phyloP scores from a whole-genome alignment of 371 early-diverging fungal species.

The Mucor lusitanicus region DNA sequence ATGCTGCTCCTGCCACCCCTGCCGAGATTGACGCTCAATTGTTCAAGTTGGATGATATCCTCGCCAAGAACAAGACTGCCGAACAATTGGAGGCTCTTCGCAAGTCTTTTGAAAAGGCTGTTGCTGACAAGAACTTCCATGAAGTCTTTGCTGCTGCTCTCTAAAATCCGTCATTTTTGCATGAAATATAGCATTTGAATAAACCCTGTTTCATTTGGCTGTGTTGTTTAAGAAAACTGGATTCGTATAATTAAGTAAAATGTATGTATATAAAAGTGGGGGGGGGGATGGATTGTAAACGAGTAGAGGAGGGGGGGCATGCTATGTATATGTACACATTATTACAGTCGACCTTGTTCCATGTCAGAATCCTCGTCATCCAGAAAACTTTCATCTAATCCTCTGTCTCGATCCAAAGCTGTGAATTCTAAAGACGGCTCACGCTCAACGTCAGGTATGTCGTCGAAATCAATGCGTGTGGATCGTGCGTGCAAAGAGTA shows the following conservation, averaged over 20 bases:
- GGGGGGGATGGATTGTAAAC: neutral
- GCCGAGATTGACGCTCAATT: constrained; percentile 65
- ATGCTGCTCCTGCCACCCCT: constrained; percentile 49
- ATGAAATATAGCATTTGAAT: neutral
- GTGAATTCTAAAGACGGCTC: constrained; percentile 45
- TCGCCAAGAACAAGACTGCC: constrained; percentile 67
- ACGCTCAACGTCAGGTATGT: constrained; percentile 30
- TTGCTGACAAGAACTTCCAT: constrained; percentile 52
- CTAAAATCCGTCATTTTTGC: constrained; percentile 14
- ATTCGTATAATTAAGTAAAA: neutral
- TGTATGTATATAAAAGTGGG: neutral
- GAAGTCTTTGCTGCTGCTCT: constrained; percentile 55
- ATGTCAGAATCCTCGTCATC: constrained; percentile 44
- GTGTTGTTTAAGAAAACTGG: neutral
- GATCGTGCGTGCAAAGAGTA: constrained; percentile 46
- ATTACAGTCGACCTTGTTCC: constrained; percentile 28
- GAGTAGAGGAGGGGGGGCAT: neutral
- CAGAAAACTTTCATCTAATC: constrained; percentile 42
- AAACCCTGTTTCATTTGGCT: neutral
- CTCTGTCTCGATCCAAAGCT: constrained; percentile 36
- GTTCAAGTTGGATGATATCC: constrained; percentile 68
- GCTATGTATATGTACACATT: constrained; percentile 1
- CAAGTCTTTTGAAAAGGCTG: constrained; percentile 57
- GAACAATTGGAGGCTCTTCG: constrained; percentile 62
- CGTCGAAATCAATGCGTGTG: constrained; percentile 47